Evolutionary conservation across 2,329 filamentous ascomycete genomes (phyloP).

Genomic region (Botryotinia calthae): DNA sequence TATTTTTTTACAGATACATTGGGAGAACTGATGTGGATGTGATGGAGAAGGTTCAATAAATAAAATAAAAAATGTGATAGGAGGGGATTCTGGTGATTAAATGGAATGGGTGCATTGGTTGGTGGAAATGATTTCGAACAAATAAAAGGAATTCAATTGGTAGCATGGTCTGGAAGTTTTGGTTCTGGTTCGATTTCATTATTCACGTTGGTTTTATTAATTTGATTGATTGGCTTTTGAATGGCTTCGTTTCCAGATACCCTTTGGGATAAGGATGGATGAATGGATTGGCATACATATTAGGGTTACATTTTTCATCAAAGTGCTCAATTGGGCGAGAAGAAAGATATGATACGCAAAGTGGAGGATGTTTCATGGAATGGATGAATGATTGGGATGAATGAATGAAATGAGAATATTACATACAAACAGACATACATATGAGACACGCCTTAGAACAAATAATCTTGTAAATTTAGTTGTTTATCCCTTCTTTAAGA

Average conservation of each 20-base stretch:
- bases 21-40: background rate
- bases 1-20: slow-evolving; percentile 5
- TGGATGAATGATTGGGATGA: slow-evolving; percentile 5
- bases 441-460: background rate
- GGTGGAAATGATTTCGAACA: background rate
- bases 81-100: background rate
- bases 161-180: slow-evolving; percentile 8
- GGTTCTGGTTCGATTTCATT: background rate
- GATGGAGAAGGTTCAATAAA: background rate
- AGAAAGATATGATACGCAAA: background rate
- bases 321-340: background rate
- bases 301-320: background rate
- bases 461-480: slow-evolving; percentile 10
- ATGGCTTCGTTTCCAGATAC: slow-evolving; percentile 21
- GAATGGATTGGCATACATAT: slow-evolving; percentile 13
- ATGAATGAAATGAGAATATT: background rate
- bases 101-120: background rate
- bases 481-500: background rate
- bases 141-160: background rate
- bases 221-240: slow-evolving; percentile 14
- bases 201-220: slow-evolving; percentile 15
- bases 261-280: slow-evolving; percentile 18
- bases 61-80: background rate
- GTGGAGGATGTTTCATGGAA: slow-evolving; percentile 1
- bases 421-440: background rate